Percentiles rank a stretch among this genome's conserved stretches.
phyloP scores from a whole-genome alignment of 2,329 filamentous ascomycete species.

The Calonectria naviculata region DNA sequence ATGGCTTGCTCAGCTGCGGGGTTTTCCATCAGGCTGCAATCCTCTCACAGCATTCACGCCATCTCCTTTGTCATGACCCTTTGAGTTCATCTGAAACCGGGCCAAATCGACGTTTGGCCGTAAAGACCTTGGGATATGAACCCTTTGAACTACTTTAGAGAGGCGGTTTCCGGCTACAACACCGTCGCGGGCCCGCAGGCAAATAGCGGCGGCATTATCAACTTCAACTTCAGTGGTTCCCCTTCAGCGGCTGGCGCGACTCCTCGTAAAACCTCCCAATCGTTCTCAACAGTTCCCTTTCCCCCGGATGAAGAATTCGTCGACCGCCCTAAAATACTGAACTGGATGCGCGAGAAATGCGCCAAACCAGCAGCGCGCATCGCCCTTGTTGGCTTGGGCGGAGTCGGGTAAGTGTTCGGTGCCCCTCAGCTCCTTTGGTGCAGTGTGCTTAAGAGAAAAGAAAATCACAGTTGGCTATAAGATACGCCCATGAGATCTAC shows the following conservation, averaged over 20 bases:
- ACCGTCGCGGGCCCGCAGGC: neutral
- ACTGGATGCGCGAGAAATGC: neutral
- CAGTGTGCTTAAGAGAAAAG: neutral
- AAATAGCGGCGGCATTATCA: neutral
- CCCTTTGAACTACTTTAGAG: neutral
- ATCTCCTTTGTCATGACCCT: no score
- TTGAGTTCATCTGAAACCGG: no score
- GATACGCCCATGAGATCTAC: neutral
- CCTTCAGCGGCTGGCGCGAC: neutral
- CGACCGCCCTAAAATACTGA: neutral
- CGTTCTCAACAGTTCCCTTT: slow-evolving; percentile 1
- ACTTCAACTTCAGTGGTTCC: neutral
- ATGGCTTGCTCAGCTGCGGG: no score
- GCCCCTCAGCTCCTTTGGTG: no score
- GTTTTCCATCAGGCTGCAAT: no score
- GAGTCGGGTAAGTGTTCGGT: neutral
- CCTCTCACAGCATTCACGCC: no score
- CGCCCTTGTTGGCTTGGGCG: slow-evolving; percentile 1
- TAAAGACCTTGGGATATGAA: neutral
- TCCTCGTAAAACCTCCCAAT: neutral
- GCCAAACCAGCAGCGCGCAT: neutral
- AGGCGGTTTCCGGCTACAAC: neutral
- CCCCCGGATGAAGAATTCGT: neutral
- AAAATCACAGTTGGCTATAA: neutral
- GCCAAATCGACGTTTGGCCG: no score